Evolutionary conservation across 2,329 filamentous ascomycete species (phyloP), one percentile per base, ranked within the genome.

Genomic region (Laburnicola sp.): DNA sequence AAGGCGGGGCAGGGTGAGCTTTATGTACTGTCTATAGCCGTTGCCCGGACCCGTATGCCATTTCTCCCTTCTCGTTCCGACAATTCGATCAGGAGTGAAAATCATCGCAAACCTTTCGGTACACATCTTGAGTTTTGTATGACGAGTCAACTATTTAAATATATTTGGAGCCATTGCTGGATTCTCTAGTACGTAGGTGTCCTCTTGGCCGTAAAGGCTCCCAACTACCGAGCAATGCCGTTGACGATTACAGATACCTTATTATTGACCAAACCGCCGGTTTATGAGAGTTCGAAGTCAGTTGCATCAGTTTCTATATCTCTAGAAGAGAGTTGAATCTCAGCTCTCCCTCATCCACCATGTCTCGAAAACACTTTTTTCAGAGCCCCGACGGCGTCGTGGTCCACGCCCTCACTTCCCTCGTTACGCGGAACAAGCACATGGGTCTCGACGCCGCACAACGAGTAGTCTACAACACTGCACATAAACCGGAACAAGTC

Each of bases 331-430:
- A 30, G 3, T 32, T 37, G 10, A 27, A 40, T 27, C 5, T 32
- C 43, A 36, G 10, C 11, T 9, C n/a, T 30, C 21, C 39, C 26
- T 30, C 27, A 9, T n/a, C 30, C 38, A 71, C 32, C 38, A 82
- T 82, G 79, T 80, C 78, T 30, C 74, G 76, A 25, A 82, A 81
- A 67, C 79, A 82, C 63, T 82, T 81, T 68, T 82, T 82, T 54
- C 72, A 76, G 28, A 74, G 73, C 45, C 78, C 78, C 16, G 74
- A 77, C 53, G 78, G 78, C 50, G 74, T 82, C 11, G 78, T 82
- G 1, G 68, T 76, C n/a, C 73, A 76, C 44, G 76, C 76, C 36
- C 73, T 81, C 22, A 74, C 75, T 38, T 76, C 76, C 3, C 67
- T 82, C 21, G 74, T 78, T 27, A 65, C 74, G 2, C 69, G 77